A percentile compares a stretch with the other conserved stretches of the same genome.
phyloP scores from a whole-genome alignment of 208 protist species.

The Leishmania tarentolae region DNA sequence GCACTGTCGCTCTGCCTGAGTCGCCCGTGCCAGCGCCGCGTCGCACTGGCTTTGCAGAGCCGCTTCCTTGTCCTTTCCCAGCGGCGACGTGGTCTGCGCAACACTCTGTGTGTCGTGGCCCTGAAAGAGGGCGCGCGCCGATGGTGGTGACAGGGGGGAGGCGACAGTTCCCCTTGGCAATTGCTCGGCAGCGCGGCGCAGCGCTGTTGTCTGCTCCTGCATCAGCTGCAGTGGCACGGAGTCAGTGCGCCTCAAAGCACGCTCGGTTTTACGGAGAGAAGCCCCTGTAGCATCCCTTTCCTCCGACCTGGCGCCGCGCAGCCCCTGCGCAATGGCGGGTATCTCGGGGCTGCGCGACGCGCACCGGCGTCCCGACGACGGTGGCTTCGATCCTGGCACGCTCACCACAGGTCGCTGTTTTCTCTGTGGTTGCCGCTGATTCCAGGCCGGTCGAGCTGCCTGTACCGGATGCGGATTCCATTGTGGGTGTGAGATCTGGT shows the following conservation, averaged over 20 bases:
- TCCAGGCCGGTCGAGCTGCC: constrained; percentile 59
- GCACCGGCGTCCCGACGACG: constrained; percentile 16
- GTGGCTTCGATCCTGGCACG: constrained; percentile 27
- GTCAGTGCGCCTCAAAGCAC: constrained; percentile 15
- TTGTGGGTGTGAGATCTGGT: constrained; percentile 17
- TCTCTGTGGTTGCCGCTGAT: constrained; percentile 54
- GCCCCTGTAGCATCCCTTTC: constrained; percentile 3
- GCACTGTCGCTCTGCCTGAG: constrained; percentile 30
- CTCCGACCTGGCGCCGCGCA: constrained; percentile 3
- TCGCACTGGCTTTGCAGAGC: constrained; percentile 22
- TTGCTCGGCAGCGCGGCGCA: constrained; percentile 1
- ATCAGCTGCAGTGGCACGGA: constrained; percentile 6
- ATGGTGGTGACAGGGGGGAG: constrained; percentile 25
- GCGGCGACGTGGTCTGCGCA: neutral
- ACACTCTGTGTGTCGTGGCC: constrained; percentile 19
- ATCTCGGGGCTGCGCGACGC: constrained; percentile 22
- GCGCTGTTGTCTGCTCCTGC: neutral
- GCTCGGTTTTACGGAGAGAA: constrained; percentile 12
- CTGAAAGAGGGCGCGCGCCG: constrained; percentile 31
- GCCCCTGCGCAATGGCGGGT: neutral
- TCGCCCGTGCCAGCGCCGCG: constrained; percentile 23
- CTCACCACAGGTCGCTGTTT: constrained; percentile 60
- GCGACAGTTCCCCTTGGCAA: neutral
- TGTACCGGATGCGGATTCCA: constrained; percentile 32
- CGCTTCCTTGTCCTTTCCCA: neutral